A percentile compares a stretch with the other conserved stretches of the same genome.
Evolutionary conservation across 371 early-diverging fungal genomes (phyloP).

Genomic region (Saksenaea vasiformis): DNA sequence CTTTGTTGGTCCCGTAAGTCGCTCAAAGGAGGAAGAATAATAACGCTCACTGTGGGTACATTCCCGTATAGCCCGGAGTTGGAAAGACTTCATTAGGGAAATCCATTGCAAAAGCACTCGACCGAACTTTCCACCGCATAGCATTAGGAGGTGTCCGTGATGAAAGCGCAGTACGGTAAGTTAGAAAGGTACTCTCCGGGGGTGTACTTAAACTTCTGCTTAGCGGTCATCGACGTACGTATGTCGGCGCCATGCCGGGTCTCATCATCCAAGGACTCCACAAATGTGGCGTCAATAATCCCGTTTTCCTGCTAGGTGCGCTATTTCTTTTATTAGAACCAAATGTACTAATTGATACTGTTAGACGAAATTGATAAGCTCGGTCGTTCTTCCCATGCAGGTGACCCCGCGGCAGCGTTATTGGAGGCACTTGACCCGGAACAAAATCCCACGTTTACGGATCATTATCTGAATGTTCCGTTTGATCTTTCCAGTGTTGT

Average conservation of each 20-base stretch:
- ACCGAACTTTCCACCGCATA: conserved; percentile 80
- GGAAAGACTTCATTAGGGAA: conserved; percentile 87
- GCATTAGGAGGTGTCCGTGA: conserved; percentile 89
- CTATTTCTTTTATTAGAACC: not conserved
- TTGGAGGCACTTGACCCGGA: conserved; percentile 90
- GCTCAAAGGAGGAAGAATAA: too few species aligned
- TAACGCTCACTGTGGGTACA: too few species aligned
- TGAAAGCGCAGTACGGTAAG: conserved; percentile 81
- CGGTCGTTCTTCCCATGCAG: conserved; percentile 63
- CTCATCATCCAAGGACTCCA: conserved; percentile 79
- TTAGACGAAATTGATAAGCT: conserved; percentile 85
- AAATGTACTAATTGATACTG: not conserved
- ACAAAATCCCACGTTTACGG: conserved; percentile 80
- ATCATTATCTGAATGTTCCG: conserved; percentile 85
- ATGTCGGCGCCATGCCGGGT: conserved; percentile 89
- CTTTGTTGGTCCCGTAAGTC: conserved; percentile 69
- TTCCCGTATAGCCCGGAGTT: conserved; percentile 78
- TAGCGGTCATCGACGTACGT: conserved; percentile 88
- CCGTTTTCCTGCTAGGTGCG: conserved; percentile 73
- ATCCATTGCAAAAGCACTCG: conserved; percentile 80
- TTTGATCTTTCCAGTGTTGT: conserved; percentile 84
- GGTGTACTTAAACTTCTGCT: not conserved
- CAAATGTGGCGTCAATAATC: conserved; percentile 76
- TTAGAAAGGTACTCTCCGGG: conserved; percentile 21
- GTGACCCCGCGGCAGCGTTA: conserved; percentile 84